These are phyloP conservation scores for Saccharomyces hybrid DNA, from an alignment of 1,139 yeast species.

Conservation along the genomic window DNA sequence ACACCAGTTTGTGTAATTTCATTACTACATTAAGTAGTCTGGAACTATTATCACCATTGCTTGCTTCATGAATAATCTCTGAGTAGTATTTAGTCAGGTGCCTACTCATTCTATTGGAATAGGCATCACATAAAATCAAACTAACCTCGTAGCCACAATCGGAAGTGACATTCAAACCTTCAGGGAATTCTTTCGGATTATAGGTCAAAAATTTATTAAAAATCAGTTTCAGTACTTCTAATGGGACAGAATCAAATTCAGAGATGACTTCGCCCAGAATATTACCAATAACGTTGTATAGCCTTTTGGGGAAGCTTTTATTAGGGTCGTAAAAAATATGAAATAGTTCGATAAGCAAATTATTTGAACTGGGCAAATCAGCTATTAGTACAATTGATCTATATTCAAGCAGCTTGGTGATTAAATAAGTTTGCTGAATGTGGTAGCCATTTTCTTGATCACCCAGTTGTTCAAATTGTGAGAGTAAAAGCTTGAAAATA, in stretches of 20 bases:
- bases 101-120: constrained; percentile 69
- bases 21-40: constrained; percentile 38
- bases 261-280: constrained; percentile 69
- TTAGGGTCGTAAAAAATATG: constrained; percentile 53
- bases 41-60: constrained; percentile 27
- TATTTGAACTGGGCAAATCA: constrained; percentile 60
- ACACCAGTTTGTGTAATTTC: constrained; percentile 55
- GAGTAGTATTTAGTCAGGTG: constrained; percentile 75
- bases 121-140: constrained; percentile 58
- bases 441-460: constrained; percentile 60
- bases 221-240: constrained; percentile 52
- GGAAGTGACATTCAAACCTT: constrained; percentile 33
- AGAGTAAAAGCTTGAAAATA: constrained; percentile 55
- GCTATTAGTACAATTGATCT: constrained; percentile 72
- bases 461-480: constrained; percentile 52
- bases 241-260: constrained; percentile 66
- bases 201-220: constrained; percentile 39
- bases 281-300: constrained; percentile 57
- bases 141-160: constrained; percentile 62
- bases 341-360: constrained; percentile 52
- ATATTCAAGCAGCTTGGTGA: constrained; percentile 69
- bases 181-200: constrained; percentile 29
- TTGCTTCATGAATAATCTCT: constrained; percentile 55
- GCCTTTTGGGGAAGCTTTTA: constrained; percentile 34
- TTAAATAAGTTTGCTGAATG: constrained; percentile 56